Evolutionary conservation across 345 rosid genomes (phyloP), one percentile per base, ranked within the genome.

Genomic region (Eucalyptus curtisii): DNA sequence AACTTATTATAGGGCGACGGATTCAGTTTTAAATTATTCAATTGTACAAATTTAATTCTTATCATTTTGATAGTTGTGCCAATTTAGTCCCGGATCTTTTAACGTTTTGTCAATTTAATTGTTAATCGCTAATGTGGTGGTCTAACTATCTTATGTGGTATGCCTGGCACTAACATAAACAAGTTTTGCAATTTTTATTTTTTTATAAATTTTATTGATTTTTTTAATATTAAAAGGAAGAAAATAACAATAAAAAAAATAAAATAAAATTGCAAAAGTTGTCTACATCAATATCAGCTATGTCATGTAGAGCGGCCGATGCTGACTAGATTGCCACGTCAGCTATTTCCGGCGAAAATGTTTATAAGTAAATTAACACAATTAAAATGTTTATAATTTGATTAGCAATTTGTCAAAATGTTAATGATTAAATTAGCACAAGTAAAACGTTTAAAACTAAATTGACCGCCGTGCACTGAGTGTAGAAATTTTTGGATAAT

Each of bases 401-500:
- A 20, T 52, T 52, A 9, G 2, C 4, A 5, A 24, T 55, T 55
- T 55, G 61, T 9, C 30, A 55, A 55, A 55, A 55, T 55, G 12
- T 9, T 55, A 22, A 24, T 22, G 61, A 24, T 55, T 24, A 10
- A 24, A 55, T 24, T 61, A 27, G 4, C 31, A 30, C 5, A 13
- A 27, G 3, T 61, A 27, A 64, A 64, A 7, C 1, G 1, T n/a
- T 64, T 64, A 64, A 13, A 16, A n/a, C 11, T 14, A 5, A n/a
- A n/a, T n/a, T 7, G 9, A 15, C 10, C 3, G 0, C 4, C 3
- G 0, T n/a, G 3, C 5, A n/a, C 5, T 14, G 3, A 13, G 19
- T n/a, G 7, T 7, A n/a, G 0, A 7, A 7, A 7, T 64, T 64
- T 15, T n/a, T 64, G 19, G 8, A 1, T 16, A n/a, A n/a, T 64